These are phyloP conservation scores for Nitzschia putrida DNA, from an alignment of 108 stramenopile genomes.

Conservation along the genomic window DNA sequence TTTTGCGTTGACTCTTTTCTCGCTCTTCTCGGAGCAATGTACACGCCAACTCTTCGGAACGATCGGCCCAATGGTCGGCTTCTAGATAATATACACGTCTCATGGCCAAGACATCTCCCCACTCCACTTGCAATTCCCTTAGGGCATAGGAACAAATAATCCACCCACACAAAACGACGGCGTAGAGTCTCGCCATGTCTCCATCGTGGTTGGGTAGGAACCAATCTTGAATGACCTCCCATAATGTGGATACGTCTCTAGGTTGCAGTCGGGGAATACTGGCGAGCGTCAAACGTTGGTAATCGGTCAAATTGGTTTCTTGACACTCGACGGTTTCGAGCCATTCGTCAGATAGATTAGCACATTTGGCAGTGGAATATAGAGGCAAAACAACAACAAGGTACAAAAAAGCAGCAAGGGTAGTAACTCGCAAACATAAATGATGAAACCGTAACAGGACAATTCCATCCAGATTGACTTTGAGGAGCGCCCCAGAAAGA, in stretches of 20 bases:
- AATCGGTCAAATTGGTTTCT: conserved; percentile 62
- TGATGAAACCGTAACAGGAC: conserved; percentile 81
- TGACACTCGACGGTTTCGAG: conserved; percentile 4
- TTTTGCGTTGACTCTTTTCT: conserved; percentile 24
- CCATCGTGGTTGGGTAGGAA: conserved; percentile 36
- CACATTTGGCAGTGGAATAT: conserved; percentile 58
- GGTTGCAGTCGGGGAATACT: conserved; percentile 48
- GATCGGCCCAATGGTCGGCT: conserved; percentile 68
- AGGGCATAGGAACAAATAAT: conserved; percentile 56
- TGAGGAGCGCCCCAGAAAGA: conserved; percentile 59
- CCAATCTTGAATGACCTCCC: conserved; percentile 21
- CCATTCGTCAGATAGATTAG: neutral
- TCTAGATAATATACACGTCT: conserved; percentile 85
- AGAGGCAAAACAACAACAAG: conserved; percentile 68
- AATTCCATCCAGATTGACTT: conserved; percentile 83
- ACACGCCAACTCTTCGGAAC: conserved; percentile 60
- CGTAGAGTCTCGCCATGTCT: conserved; percentile 54
- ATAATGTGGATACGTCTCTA: neutral
- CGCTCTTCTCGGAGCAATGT: conserved; percentile 42
- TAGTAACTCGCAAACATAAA: conserved; percentile 60
- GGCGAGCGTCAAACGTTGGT: conserved; percentile 72
- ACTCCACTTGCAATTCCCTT: conserved; percentile 56
- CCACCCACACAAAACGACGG: conserved; percentile 60
- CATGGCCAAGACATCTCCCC: conserved; percentile 71
- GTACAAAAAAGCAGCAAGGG: conserved; percentile 56